A percentile compares a stretch with the other conserved stretches of the same genome.
phyloP scores from a whole-genome alignment of 306 rosid genomes.

The Cyamopsis tetragonoloba region DNA sequence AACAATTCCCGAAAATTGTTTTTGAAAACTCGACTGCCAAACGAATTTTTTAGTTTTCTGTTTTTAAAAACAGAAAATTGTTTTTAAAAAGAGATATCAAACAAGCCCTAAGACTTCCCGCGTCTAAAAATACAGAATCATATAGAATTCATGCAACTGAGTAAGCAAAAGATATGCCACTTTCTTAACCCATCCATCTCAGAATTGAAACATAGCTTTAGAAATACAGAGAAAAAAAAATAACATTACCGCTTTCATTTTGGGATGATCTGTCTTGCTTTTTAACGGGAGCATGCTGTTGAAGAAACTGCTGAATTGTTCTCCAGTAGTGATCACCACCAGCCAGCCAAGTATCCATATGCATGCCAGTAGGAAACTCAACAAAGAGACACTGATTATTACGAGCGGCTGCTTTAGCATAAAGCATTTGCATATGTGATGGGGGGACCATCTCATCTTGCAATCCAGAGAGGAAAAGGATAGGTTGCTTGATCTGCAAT shows the following conservation, averaged over 20 bases:
- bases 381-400: constrained; percentile 68
- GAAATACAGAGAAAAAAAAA: neutral
- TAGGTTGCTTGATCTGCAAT: constrained; percentile 87
- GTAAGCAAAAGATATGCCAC: neutral
- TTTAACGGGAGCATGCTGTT: constrained; percentile 48
- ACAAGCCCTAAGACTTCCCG: neutral
- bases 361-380: constrained; percentile 94
- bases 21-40: too few relatives aligned
- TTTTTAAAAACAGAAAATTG: too few relatives aligned
- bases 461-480: constrained; percentile 90
- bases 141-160: neutral
- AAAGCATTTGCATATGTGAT: constrained; percentile 77
- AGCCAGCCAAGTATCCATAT: constrained; percentile 93
- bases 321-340: constrained; percentile 96
- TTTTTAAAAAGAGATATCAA: too few relatives aligned
- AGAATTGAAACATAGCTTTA: constrained; percentile 9
- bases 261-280: constrained; percentile 49
- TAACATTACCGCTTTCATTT: constrained; percentile 36
- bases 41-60: too few relatives aligned
- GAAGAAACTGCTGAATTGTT: constrained; percentile 69
- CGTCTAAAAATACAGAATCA: neutral
- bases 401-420: constrained; percentile 93
- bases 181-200: constrained; percentile 16
- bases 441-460: constrained; percentile 99
- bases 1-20: too few relatives aligned